phyloP scores from a whole-genome alignment of 73 alveolate species.

The Breviolum minutum region DNA sequence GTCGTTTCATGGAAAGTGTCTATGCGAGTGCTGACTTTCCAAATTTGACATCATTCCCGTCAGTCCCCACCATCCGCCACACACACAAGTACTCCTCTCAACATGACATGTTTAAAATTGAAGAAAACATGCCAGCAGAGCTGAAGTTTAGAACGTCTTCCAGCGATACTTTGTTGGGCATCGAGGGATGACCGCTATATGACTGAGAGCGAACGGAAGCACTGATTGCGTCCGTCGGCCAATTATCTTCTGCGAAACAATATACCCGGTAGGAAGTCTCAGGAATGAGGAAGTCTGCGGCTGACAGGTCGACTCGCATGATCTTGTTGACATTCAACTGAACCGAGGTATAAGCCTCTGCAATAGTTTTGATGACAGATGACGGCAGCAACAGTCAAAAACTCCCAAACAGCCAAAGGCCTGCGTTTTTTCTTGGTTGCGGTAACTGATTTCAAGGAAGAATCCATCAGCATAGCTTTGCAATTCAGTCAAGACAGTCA shows the following conservation, averaged over 20 bases:
- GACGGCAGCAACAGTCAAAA: too few species aligned
- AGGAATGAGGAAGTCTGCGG: slow-evolving; percentile 13
- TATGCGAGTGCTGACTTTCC: not conserved
- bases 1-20: not conserved
- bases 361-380: not conserved
- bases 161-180: slow-evolving; percentile 56
- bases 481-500: not conserved
- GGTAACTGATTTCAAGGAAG: not conserved
- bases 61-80: not conserved
- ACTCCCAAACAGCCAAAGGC: too few species aligned
- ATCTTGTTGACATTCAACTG: slow-evolving; percentile 39
- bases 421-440: not conserved
- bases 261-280: slow-evolving; percentile 37
- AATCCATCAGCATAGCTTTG: not conserved
- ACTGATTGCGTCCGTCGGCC: slow-evolving; percentile 43
- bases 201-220: slow-evolving; percentile 43
- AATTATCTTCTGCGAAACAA: slow-evolving; percentile 60
- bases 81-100: too few species aligned
- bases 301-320: slow-evolving; percentile 38
- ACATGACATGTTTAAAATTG: not conserved
- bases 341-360: slow-evolving; percentile 31
- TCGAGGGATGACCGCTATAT: not conserved
- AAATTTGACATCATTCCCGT: not conserved
- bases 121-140: slow-evolving; percentile 35
- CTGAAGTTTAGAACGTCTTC: slow-evolving; percentile 61